Evolutionary conservation across 192 early-diverging fungal species (phyloP), one percentile per base, ranked within the genome.

Genomic region (Dimargaris cristalligena): DNA sequence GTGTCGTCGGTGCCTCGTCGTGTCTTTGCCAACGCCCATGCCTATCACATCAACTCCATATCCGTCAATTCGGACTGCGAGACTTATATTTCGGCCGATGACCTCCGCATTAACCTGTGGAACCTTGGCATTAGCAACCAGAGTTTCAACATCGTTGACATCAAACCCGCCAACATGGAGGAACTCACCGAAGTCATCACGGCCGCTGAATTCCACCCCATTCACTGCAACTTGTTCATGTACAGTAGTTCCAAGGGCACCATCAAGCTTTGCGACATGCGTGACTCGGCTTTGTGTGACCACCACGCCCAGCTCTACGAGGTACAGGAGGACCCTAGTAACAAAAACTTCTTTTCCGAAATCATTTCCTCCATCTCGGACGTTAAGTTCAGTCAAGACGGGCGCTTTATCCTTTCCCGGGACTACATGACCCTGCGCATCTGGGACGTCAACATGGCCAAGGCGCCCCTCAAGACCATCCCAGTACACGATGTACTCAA

Each of bases 81-180:
- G 65, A 99, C 94, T 10, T 99, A 94, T 65, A 75, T 99, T 59
- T 94, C 91, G 31, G 92, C 94, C 14, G 96, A 99, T 64, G 96
- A 99, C 65, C 69, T 99, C 68, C 80, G 96, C 64, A 94, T 99
- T 73, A 99, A 99, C 69, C 74, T 99, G 61, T 99, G 96, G 96
- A 99, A 97, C 66, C 72, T 99, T 73, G 87, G 90, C 62, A 86
- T 93, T 57, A 90, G 89, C 45, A 92, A 97, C 71, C 94, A 99
- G 74, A 94, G 91, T 68, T 99, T 99, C 78, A 99, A 99, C 67
- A 92, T 99, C 77, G 93, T 99, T 47, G 96, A 99, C 67, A 99
- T 99, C 69, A 99, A 99, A 76, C 96, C 96, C 34, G 90, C 87
- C n/a, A 97, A 97, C 65, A 99, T 99, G 95, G 95, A 99, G 65